These are phyloP conservation scores for Penicillium capsulatum DNA, from an alignment of 2,329 filamentous ascomycete genomes.

Conservation along the genomic window DNA sequence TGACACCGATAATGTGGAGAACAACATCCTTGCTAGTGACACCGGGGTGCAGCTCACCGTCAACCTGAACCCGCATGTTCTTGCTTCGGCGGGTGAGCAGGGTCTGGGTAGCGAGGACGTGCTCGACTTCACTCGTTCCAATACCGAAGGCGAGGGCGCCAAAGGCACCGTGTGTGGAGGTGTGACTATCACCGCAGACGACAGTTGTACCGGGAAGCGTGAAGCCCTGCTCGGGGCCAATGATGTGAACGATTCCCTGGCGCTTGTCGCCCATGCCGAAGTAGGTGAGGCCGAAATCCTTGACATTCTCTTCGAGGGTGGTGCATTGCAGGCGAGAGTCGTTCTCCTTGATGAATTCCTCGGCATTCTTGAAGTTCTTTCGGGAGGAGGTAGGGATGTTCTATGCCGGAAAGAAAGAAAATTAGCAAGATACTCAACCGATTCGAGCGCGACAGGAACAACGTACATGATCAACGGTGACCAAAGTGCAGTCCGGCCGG, in stretches of 20 bases:
- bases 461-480: constrained; percentile 92
- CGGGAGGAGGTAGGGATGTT: constrained; percentile 90
- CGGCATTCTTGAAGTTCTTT: constrained; percentile 90
- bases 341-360: constrained; percentile 88
- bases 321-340: constrained; percentile 92
- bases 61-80: constrained; percentile 97
- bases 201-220: constrained; percentile 95
- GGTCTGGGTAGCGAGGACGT: constrained; percentile 94
- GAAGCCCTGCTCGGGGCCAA: constrained; percentile 97
- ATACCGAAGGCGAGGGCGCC: constrained; percentile 94
- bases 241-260: constrained; percentile 97
- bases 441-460: too few species aligned
- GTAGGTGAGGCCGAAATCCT: constrained; percentile 93
- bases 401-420: constrained; percentile 43
- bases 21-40: constrained; percentile 96
- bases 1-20: constrained; percentile 85
- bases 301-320: constrained; percentile 95
- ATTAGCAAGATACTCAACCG: too few species aligned
- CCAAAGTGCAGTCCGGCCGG: constrained; percentile 92
- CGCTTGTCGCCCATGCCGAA: constrained; percentile 95
- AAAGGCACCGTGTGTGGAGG: constrained; percentile 95
- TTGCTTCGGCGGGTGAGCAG: constrained; percentile 92
- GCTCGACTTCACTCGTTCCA: constrained; percentile 96
- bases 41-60: constrained; percentile 81
- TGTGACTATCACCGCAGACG: constrained; percentile 96